Evolutionary conservation across 257 asterid genomes (phyloP).

Genomic region (Ballota nigra): DNA sequence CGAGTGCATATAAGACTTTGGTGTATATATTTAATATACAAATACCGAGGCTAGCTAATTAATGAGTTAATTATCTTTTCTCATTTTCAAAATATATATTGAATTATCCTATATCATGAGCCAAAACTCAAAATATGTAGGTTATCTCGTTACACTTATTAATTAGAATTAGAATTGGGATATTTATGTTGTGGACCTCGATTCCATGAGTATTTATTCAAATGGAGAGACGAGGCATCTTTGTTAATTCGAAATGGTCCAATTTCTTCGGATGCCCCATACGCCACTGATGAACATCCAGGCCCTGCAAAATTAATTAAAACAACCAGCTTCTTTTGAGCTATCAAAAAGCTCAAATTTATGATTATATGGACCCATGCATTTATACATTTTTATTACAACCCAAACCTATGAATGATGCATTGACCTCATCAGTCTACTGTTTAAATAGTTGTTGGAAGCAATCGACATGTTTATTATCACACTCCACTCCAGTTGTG

Average conservation of each 20-base stretch:
- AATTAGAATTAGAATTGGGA: too few species aligned
- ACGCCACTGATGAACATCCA: slow-evolving; percentile 89
- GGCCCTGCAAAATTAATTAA: slow-evolving; percentile 59
- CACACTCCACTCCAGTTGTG: background rate
- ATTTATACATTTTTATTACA: background rate
- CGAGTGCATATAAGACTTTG: too few species aligned
- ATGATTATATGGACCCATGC: background rate
- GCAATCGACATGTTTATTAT: too few species aligned
- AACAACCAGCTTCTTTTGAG: background rate
- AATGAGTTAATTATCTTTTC: too few species aligned
- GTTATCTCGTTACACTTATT: too few species aligned
- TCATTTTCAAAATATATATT: too few species aligned
- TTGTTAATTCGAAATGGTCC: slow-evolving; percentile 78
- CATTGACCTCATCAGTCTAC: background rate
- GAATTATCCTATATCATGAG: too few species aligned
- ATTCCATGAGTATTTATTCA: slow-evolving; percentile 76
- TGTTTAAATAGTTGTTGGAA: background rate
- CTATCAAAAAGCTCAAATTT: background rate
- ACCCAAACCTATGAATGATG: slow-evolving; percentile 1
- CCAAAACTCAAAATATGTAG: too few species aligned
- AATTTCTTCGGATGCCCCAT: slow-evolving; percentile 90
- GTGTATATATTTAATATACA: too few species aligned
- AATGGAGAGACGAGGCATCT: slow-evolving; percentile 58
- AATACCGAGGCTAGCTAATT: too few species aligned
- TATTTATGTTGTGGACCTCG: slow-evolving; percentile 34